Evolutionary conservation across 176 grass and related monocot species (phyloP), one percentile per base, ranked within the genome.

Genomic region (Urochloa ruziziensis): DNA sequence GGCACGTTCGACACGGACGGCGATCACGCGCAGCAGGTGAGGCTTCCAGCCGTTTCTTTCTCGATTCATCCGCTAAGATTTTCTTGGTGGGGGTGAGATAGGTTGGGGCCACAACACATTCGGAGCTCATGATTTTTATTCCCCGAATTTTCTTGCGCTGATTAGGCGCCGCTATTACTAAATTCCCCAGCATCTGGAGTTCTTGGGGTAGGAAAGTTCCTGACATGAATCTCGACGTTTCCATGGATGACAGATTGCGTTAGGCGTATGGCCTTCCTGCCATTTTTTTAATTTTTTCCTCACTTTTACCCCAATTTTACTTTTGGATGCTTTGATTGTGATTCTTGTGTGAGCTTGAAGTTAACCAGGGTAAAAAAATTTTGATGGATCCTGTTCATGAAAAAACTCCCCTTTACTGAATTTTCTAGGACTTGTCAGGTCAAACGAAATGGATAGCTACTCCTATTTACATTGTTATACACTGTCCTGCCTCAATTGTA

Each of bases 1-100:
- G 96, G 93, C 84, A 93, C 93, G 14, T 77, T 98, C 27, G 85
- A 91, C 59, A 93, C 92, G 25, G 88, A 91, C 64, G 93, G 79
- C 70, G 93, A 91, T 83, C 80, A 88, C 77, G 96, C 96, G 11
- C 89, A 86, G 44, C 91, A 90, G 96, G 96, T 98, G 75, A 83
- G 80, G 0, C 44, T 32, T 84, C 79, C 15, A 6, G 28, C 63
- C 7, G 2, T 54, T 89, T 74, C 81, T 54, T 35, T 27, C 30
- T 37, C 16, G 5, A 62, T 44, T 36, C 24, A 25, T 33, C 49
- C 18, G 21, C 33, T 27, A 77, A 61, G 23, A 35, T 63, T 35
- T 43, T 19, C 1, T 6, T 3, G 17, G 5, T 46, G 6, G 3
- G 1, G 25, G 5, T n/a, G 25, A 44, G 11, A 6, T 19, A 17